Evolutionary conservation across 2,329 filamentous ascomycete species (phyloP).

Genomic region (Reticulascus tulasneorum): DNA sequence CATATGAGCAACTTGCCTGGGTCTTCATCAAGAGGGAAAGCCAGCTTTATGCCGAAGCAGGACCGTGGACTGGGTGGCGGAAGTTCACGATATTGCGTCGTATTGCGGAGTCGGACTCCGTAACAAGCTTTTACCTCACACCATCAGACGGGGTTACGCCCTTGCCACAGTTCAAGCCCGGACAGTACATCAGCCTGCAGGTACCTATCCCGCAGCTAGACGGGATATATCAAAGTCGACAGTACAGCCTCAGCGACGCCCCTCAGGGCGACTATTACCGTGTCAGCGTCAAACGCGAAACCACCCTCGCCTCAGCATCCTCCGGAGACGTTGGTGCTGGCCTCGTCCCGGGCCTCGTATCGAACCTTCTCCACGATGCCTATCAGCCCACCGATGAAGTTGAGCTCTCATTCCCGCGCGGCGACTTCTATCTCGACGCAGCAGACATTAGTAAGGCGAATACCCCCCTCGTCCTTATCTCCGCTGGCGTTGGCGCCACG

Average conservation of each 20-base stretch:
- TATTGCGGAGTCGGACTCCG: slow-evolving; percentile 53
- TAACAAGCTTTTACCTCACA: slow-evolving; percentile 68
- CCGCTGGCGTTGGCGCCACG: slow-evolving; percentile 65
- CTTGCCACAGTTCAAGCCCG: slow-evolving; percentile 61
- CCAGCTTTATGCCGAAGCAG: slow-evolving; percentile 51
- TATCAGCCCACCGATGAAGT: slow-evolving; percentile 48
- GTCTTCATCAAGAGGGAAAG: slow-evolving; percentile 65
- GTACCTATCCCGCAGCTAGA: slow-evolving; percentile 54
- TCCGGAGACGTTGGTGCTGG: slow-evolving; percentile 27
- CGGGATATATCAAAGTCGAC: slow-evolving; percentile 64
- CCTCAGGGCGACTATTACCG: slow-evolving; percentile 56
- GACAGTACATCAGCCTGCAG: slow-evolving; percentile 69
- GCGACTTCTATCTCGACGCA: slow-evolving; percentile 59
- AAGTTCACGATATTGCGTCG: slow-evolving; percentile 56
- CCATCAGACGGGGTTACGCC: slow-evolving; percentile 51
- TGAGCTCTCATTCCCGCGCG: slow-evolving; percentile 51
- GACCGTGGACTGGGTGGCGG: slow-evolving; percentile 45
- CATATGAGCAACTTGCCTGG: slow-evolving; percentile 67
- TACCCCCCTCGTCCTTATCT: slow-evolving; percentile 60
- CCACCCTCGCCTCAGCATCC: slow-evolving; percentile 18
- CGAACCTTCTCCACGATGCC: slow-evolving; percentile 46
- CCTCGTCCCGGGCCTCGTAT: slow-evolving; percentile 43
- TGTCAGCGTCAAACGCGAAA: slow-evolving; percentile 68
- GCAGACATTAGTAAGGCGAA: slow-evolving; percentile 31
- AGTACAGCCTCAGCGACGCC: slow-evolving; percentile 69